A percentile compares a stretch with the other conserved stretches of the same genome.
Evolutionary conservation across 371 early-diverging fungal species (phyloP).

Genomic region (Chytridium lagenaria): DNA sequence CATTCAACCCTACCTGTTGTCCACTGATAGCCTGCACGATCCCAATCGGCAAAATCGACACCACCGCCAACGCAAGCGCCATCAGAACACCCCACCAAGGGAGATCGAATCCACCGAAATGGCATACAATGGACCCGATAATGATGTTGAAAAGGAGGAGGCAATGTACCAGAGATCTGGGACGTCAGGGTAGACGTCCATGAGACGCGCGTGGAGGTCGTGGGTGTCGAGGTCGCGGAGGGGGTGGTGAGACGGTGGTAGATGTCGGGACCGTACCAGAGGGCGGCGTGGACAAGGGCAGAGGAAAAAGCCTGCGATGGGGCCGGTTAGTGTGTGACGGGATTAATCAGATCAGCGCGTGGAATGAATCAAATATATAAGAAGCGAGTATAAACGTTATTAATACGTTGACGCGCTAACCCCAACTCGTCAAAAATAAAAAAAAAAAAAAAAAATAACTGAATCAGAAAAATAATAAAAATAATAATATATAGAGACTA

Average conservation of each 20-base stretch:
- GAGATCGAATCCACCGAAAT: constrained; percentile 26
- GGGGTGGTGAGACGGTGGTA: constrained; percentile 17
- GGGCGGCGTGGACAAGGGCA: constrained; percentile 34
- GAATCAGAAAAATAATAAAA: no score
- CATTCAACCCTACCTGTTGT: constrained; percentile 41
- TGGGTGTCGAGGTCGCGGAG: constrained; percentile 8
- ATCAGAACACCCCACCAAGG: constrained; percentile 39
- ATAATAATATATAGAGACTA: no score
- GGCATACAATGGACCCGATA: constrained; percentile 24
- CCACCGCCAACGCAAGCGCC: constrained; percentile 28
- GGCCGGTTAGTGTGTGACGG: no score
- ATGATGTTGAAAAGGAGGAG: constrained; percentile 30
- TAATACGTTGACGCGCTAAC: no score
- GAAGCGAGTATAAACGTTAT: no score
- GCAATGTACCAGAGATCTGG: constrained; percentile 38
- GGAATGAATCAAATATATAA: no score
- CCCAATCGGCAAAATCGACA: constrained; percentile 41
- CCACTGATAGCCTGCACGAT: constrained; percentile 32
- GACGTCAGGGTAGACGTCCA: constrained; percentile 46
- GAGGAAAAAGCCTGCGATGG: constrained; percentile 32
- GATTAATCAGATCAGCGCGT: no score
- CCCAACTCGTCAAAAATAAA: no score
- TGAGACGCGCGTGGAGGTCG: constrained; percentile 43
- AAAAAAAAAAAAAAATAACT: no score
- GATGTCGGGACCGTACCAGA: constrained; percentile 30